phyloP scores from a whole-genome alignment of 768 basidiomycete genomes.

The Mycena pura region DNA sequence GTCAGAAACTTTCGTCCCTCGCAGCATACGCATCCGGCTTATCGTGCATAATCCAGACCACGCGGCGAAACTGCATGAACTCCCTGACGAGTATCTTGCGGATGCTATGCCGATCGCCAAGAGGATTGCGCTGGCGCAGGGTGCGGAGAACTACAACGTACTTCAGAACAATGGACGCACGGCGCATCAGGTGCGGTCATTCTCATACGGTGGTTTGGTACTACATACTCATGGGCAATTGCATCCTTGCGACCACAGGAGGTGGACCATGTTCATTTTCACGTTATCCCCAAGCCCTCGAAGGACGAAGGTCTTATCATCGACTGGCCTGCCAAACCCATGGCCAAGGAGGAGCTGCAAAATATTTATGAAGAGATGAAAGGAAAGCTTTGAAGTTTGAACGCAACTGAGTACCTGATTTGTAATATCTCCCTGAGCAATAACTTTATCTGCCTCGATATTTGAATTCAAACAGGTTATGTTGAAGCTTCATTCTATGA shows the following conservation, averaged over 20 bases:
- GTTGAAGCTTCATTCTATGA: too few relatives aligned
- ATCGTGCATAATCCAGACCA: constrained; percentile 63
- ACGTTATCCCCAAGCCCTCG: constrained; percentile 91
- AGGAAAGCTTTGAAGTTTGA: constrained; percentile 52
- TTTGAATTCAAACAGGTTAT: too few relatives aligned
- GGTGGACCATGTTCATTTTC: constrained; percentile 91
- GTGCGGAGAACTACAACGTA: constrained; percentile 84
- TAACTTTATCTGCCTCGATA: too few relatives aligned
- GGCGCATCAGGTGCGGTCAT: constrained; percentile 63
- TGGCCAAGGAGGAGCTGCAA: constrained; percentile 70
- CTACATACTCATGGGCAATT: neutral
- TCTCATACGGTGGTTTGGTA: too few relatives aligned
- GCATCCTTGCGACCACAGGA: constrained; percentile 43
- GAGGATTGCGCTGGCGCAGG: constrained; percentile 83
- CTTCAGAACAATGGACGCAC: constrained; percentile 68
- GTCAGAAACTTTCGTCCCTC: constrained; percentile 46
- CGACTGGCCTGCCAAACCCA: constrained; percentile 74
- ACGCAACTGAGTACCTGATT: too few relatives aligned
- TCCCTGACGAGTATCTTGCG: constrained; percentile 83
- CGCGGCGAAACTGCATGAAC: constrained; percentile 81
- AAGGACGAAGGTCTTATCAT: constrained; percentile 77
- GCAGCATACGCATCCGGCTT: neutral
- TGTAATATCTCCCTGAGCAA: too few relatives aligned
- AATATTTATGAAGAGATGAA: constrained; percentile 65
- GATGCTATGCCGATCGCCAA: constrained; percentile 85